Percentiles rank a stretch among this genome's conserved stretches.
Conservation (phyloP, 345 rosid species). For the Arabis hirsuta region DNA sequence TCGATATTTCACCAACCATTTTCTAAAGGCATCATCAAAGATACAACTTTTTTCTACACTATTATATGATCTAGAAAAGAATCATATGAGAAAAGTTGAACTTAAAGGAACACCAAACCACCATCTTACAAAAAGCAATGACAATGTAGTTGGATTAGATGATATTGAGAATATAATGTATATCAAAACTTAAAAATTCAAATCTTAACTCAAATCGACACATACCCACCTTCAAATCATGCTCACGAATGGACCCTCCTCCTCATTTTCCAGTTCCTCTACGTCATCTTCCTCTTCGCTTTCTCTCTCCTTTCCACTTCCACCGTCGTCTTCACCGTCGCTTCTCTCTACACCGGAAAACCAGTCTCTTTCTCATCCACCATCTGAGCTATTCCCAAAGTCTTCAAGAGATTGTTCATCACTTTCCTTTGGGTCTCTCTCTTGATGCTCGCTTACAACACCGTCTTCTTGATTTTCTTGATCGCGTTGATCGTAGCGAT, state of each 20-base stretch:
- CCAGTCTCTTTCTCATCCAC: conserved; percentile 84
- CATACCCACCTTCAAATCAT: conserved; percentile 49
- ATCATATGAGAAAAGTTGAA: no score
- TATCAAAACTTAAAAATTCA: no score
- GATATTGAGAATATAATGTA: no score
- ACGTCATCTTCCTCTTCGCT: conserved; percentile 89
- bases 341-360: conserved; percentile 88
- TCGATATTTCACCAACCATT: no score
- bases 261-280: conserved; percentile 69
- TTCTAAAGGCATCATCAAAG: no score
- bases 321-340: conserved; percentile 94
- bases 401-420: conserved; percentile 75
- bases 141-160: no score
- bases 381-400: conserved; percentile 79
- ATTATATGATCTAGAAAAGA: no score
- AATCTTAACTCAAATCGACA: no score
- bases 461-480: conserved; percentile 56
- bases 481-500: conserved; percentile 58
- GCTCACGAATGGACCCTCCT: conserved; percentile 70
- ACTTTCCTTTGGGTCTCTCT: conserved; percentile 85
- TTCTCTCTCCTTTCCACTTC: conserved; percentile 98
- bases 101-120: no score
- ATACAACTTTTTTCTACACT: no score
- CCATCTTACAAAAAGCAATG: no score
- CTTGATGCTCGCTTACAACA: conserved; percentile 69